phyloP scores from a whole-genome alignment of 257 asterid genomes.

The Anisodus acutangulus region DNA sequence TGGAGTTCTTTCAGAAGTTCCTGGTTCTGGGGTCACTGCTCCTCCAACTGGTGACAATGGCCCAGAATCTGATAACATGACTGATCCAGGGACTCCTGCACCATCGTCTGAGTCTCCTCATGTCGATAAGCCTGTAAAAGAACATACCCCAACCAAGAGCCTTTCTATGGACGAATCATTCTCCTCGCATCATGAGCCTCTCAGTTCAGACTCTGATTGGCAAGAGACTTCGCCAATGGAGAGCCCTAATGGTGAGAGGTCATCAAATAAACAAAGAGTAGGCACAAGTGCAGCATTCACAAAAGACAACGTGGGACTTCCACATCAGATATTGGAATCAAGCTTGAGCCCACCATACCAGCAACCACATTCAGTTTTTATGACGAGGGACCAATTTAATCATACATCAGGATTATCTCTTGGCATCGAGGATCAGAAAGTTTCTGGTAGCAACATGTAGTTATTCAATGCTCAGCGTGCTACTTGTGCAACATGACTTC shows the following conservation, averaged over 20 bases:
- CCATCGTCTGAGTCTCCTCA: constrained; percentile 76
- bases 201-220: constrained; percentile 77
- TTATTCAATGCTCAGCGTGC: constrained; percentile 27
- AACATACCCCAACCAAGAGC: constrained; percentile 54
- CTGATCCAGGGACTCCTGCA: constrained; percentile 79
- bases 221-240: constrained; percentile 50
- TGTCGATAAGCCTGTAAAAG: constrained; percentile 56
- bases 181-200: constrained; percentile 81
- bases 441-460: constrained; percentile 44
- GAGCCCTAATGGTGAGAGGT: constrained; percentile 54
- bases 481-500: constrained; percentile 30
- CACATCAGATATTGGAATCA: constrained; percentile 63
- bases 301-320: constrained; percentile 45
- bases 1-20: constrained; percentile 68
- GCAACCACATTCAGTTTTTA: constrained; percentile 54
- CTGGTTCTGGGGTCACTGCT: constrained; percentile 50
- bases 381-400: constrained; percentile 53
- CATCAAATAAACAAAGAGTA: constrained; percentile 55
- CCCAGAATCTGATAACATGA: constrained; percentile 62
- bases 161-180: constrained; percentile 76
- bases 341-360: constrained; percentile 55
- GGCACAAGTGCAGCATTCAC: constrained; percentile 46
- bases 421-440: constrained; percentile 41
- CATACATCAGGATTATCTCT: constrained; percentile 40
- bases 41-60: constrained; percentile 49